Evolutionary conservation across 2,329 filamentous ascomycete genomes (phyloP).

Genomic region (Aspergillus sp.): DNA sequence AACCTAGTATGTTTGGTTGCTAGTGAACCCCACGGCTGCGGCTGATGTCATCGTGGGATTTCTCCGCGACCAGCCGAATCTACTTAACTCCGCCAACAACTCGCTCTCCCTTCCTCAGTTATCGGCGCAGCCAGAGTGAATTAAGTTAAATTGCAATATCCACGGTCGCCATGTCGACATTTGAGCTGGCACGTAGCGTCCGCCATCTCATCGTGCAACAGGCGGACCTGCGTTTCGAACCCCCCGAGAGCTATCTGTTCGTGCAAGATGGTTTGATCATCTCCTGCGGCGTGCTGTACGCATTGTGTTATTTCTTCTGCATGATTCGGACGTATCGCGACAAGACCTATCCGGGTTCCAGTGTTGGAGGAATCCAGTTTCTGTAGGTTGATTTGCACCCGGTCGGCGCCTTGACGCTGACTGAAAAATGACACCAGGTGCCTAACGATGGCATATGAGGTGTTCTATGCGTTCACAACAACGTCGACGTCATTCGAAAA

Average conservation of each 20-base stretch:
- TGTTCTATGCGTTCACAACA: conserved; percentile 19
- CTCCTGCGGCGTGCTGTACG: conserved; percentile 19
- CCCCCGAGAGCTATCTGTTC: conserved; percentile 21
- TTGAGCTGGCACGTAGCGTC: conserved; percentile 10
- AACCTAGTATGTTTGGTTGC: no score
- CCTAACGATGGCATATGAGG: conserved; percentile 20
- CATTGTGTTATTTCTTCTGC: conserved; percentile 19
- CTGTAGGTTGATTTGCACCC: conserved; percentile 5
- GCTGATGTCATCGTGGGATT: neutral
- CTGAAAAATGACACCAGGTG: conserved; percentile 3
- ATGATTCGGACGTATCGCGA: conserved; percentile 15
- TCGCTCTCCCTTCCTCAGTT: neutral
- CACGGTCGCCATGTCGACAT: conserved; percentile 7
- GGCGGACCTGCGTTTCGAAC: conserved; percentile 12
- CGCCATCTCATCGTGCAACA: conserved; percentile 21
- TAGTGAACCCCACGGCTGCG: no score
- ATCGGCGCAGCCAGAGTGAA: no score
- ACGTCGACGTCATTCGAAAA: conserved; percentile 15
- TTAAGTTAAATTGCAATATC: neutral
- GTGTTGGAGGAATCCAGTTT: conserved; percentile 9
- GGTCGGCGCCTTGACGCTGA: neutral
- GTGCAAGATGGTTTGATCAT: conserved; percentile 24
- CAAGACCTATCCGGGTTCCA: conserved; percentile 11
- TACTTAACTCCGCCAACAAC: neutral
- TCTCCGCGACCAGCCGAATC: neutral